Base-by-base conservation (phyloP, 2,329 filamentous ascomycete genomes). In the Colletotrichum sp. region DNA sequence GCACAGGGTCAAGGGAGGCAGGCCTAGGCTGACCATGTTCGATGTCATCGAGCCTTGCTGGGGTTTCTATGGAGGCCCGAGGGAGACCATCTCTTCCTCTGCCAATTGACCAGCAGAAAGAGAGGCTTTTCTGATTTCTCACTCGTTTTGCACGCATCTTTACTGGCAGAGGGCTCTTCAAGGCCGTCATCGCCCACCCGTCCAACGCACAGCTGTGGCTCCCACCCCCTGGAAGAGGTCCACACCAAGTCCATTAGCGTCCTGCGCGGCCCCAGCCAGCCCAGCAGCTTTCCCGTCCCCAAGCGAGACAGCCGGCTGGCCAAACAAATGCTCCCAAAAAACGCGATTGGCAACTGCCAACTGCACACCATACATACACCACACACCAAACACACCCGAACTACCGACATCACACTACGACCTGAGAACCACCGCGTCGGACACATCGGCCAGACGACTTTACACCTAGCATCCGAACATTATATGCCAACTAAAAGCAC, bases 281-380 rank as follows among this genome's bases (percentile, higher is more conserved):
- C 30, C 57, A 32, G 66, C 29, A 59, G 22, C 67, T 74, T 71
- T 66, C 61, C 61, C 72, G 49, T 49, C 68, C 25, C n/a, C 39
- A 64, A 74, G 57, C 71, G 44, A 71, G 67, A 63, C 71, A 73
- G 59, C 64, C 63, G 64, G 64, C 36, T 39, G 22, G 52, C 55
- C 64, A 73, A 57, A 62, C 55, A 69, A 61, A 62, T 36, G 19
- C 36, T 25, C 69, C 25, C 39, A 16, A 11, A 61, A 44, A 44
- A 62, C 8, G 13, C 59, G 22, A 36, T 13, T 36, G 16, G 22
- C 34, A 68, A 27, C 25, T 39, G 57, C 16, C 63, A 13, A 49
- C 59, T n/a, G 30, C 49, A 62, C 59, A 29, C 32, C 27, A 36
- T 19, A 72, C 34, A 29, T 7, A 29, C 27, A 29, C 27, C 27